Evolutionary conservation across 208 protist species (phyloP).

Genomic region (Trypanosoma cruzi): DNA sequence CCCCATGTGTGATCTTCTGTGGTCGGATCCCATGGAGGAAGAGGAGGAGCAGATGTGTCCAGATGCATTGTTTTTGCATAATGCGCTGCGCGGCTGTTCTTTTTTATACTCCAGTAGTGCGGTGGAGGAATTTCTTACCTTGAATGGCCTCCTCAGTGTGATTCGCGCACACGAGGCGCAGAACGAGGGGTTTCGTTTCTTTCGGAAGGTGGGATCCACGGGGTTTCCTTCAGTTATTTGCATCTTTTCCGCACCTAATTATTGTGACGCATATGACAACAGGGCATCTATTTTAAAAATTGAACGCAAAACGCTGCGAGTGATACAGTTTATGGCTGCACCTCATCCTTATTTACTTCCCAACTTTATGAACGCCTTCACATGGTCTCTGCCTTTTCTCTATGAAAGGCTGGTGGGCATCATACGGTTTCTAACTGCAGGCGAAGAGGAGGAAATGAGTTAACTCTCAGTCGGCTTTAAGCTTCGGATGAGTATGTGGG

Average conservation of each 20-base stretch:
- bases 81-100: constrained; percentile 85
- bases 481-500: not conserved
- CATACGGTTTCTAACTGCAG: constrained; percentile 18
- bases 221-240: constrained; percentile 97
- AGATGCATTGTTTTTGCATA: constrained; percentile 57
- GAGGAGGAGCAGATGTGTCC: constrained; percentile 44
- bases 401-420: constrained; percentile 86
- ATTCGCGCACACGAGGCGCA: constrained; percentile 98
- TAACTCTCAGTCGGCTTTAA: not conserved
- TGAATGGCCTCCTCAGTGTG: constrained; percentile 95
- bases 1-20: constrained; percentile 96
- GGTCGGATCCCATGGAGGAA: constrained; percentile 94
- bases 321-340: constrained; percentile 85
- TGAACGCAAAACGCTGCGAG: constrained; percentile 92
- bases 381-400: constrained; percentile 94
- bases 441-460: not conserved
- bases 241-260: constrained; percentile 66
- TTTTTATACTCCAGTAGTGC: constrained; percentile 89
- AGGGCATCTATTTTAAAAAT: constrained; percentile 89
- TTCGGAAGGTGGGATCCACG: constrained; percentile 87
- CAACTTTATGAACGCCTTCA: constrained; percentile 96
- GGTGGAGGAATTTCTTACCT: constrained; percentile 91
- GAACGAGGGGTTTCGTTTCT: constrained; percentile 93
- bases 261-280: constrained; percentile 53
- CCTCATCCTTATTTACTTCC: constrained; percentile 93